These are phyloP conservation scores for Liriodendron chinense DNA, from an alignment of 164 flowering plant genomes.

Conservation along the genomic window DNA sequence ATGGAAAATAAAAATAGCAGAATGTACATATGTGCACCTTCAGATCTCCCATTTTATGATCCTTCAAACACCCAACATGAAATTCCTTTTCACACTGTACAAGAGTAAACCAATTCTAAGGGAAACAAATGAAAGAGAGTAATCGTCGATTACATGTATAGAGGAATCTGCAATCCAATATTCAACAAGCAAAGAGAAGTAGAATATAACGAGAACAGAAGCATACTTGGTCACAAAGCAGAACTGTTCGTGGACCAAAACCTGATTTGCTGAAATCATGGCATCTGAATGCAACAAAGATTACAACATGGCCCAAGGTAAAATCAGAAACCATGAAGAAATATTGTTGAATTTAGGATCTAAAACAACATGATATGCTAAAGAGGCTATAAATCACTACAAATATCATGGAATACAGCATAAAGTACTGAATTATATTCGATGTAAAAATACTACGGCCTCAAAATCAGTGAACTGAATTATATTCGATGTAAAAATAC, in stretches of 20 bases:
- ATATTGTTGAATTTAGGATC: neutral
- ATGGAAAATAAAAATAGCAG: neutral
- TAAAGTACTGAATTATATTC: too few species aligned
- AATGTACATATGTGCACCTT: slow-evolving; percentile 38
- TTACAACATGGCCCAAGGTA: neutral
- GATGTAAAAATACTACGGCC: neutral
- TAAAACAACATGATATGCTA: neutral
- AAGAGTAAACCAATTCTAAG: too few species aligned
- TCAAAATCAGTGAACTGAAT: neutral
- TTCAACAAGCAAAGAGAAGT: neutral
- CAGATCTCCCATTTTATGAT: slow-evolving; percentile 56
- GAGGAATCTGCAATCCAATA: neutral
- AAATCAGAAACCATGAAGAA: neutral
- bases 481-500: neutral
- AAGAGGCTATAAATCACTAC: neutral
- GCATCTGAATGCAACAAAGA: slow-evolving; percentile 33
- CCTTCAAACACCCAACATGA: slow-evolving; percentile 87
- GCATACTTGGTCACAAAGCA: slow-evolving; percentile 91
- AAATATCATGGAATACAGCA: neutral
- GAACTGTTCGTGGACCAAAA: slow-evolving; percentile 74
- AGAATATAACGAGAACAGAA: neutral
- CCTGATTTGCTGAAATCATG: slow-evolving; percentile 55
- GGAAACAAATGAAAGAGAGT: neutral
- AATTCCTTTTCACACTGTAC: slow-evolving; percentile 86
- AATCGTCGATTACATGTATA: neutral